Evolutionary conservation across 108 stramenopile species (phyloP), one percentile per base, ranked within the genome.

Genomic region (Pseudonitzschia pungens): DNA sequence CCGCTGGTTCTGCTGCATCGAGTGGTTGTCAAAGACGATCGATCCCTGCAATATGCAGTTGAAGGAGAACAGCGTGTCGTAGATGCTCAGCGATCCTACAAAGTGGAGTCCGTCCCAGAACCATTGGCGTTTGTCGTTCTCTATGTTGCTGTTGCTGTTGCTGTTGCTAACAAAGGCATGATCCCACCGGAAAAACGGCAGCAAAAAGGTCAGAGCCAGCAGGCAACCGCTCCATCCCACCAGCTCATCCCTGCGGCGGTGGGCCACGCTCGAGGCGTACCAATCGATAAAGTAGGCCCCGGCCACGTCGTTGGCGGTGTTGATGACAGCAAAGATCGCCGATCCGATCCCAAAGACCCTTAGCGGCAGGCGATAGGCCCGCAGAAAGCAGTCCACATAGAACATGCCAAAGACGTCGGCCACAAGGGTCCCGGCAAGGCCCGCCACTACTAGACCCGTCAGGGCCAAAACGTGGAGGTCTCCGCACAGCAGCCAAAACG

Each of bases 21-120:
- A 51, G 64, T 76, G 70, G 57, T 81, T 63, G 52, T 81, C 80
- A 6, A 70, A 66, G 2, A 81, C 50, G 51, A 74, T 64, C 12
- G 68, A 70, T 22, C 75, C 75, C 44, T 76, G 64, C 8, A 81
- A 71, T 43, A 81, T 81, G 12, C 59, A 24, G 16, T 65, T 36
- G 57, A 81, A 81, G 62, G 73, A 58, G 26, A 44, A 76, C 51
- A 81, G 53, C 31, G 80, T 81, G 67, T 81, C 80, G 29, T 81
- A 81, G 40, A 73, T 27, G 18, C 50, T 55, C 43, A 76, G 33
- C 22, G 80, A 70, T 42, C 50, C 68, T 0, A 81, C 73, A 66
- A 81, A 81, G 70, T 81, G 80, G 24, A 36, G 24, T 2, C 65
- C 66, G 40, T 72, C 58, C 71, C 71, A 72, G 31, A 63, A 63